phyloP scores from a whole-genome alignment of 257 asterid species.

The Eustoma russellianum region DNA sequence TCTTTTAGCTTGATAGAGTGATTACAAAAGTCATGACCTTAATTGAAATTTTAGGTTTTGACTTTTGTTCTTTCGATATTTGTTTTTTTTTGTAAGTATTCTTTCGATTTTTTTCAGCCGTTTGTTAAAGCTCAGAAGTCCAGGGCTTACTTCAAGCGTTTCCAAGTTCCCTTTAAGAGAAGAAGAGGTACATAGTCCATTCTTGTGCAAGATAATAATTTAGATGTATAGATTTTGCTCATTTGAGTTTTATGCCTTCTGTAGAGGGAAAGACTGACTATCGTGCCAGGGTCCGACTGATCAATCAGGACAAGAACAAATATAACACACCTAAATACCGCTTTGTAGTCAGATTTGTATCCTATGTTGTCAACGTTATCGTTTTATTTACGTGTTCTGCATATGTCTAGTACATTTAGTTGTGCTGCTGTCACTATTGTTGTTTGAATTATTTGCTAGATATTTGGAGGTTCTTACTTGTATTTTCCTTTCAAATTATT shows the following conservation, averaged over 20 bases:
- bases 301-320: conserved; percentile 68
- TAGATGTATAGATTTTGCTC: background rate
- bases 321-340: conserved; percentile 71
- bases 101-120: no score
- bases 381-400: background rate
- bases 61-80: background rate
- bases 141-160: conserved; percentile 62
- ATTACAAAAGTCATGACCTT: no score
- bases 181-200: conserved; percentile 44
- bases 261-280: conserved; percentile 74
- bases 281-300: conserved; percentile 61
- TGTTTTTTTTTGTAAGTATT: no score
- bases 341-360: conserved; percentile 62
- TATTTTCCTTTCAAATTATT: background rate
- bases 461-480: background rate
- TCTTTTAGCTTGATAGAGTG: no score
- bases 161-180: conserved; percentile 70
- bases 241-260: background rate
- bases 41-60: no score
- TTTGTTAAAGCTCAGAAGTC: conserved; percentile 65
- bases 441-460: no score
- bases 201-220: background rate
- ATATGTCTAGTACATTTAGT: background rate
- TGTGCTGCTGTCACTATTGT: background rate
- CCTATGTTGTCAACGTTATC: conserved; percentile 15